Percentiles rank a stretch among this genome's conserved stretches.
phyloP scores from a whole-genome alignment of 2,329 filamentous ascomycete species.

The Trichocomaceae sp. region DNA sequence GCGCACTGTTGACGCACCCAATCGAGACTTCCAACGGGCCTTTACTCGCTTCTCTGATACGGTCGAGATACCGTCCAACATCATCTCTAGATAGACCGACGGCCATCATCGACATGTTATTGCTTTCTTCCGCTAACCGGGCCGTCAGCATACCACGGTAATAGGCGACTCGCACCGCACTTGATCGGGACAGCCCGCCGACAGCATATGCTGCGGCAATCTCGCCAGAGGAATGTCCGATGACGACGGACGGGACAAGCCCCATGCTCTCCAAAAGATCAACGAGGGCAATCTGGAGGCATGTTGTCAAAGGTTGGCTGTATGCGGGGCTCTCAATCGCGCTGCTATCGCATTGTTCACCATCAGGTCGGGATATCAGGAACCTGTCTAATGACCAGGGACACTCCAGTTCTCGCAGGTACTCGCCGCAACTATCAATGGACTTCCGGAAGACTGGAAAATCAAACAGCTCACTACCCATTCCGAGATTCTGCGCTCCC shows the following conservation, averaged over 20 bases:
- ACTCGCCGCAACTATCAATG: slow-evolving; percentile 9
- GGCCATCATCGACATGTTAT: slow-evolving; percentile 26
- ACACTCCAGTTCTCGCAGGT: slow-evolving; percentile 16
- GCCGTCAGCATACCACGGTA: slow-evolving; percentile 17
- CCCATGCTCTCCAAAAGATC: slow-evolving; percentile 19
- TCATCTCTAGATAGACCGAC: slow-evolving; percentile 15
- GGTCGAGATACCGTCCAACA: not conserved
- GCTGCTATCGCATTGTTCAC: not conserved
- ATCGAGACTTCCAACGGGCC: slow-evolving; percentile 14
- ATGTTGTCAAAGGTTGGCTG: slow-evolving; percentile 20
- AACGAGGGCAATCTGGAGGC: slow-evolving; percentile 24
- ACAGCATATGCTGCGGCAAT: slow-evolving; percentile 25
- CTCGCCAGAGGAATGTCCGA: slow-evolving; percentile 30
- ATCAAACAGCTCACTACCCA: slow-evolving; percentile 35
- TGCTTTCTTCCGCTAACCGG: slow-evolving; percentile 1
- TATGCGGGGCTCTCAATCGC: slow-evolving; percentile 20
- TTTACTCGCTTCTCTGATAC: slow-evolving; percentile 6
- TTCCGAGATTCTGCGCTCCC: slow-evolving; percentile 38
- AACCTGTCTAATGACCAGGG: slow-evolving; percentile 24
- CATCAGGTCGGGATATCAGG: slow-evolving; percentile 9
- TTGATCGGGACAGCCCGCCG: slow-evolving; percentile 16
- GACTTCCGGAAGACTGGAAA: slow-evolving; percentile 15
- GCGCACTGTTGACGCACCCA: slow-evolving; percentile 47
- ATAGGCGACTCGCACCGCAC: slow-evolving; percentile 21
- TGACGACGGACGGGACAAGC: slow-evolving; percentile 17